Base-by-base conservation (phyloP, 1,284 basidiomycete species). In the Afroboletus lepidellus region DNA sequence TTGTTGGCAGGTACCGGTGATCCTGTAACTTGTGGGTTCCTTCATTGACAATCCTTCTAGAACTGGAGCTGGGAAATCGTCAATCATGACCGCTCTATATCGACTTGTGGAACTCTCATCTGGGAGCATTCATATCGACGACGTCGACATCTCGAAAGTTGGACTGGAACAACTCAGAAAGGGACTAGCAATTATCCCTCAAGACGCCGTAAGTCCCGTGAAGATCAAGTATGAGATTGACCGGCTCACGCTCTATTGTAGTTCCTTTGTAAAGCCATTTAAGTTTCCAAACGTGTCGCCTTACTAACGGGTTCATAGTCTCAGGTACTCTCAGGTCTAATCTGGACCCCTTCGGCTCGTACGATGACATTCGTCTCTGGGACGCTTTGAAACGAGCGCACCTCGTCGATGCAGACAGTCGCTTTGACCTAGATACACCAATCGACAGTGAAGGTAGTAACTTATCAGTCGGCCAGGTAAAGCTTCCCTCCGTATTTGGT, bases 361-460 rank as follows among this genome's bases (percentile, higher is more conserved):
- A 88, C 61, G 85, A 85, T 54, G 92, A 94, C 62, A 81, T 81
- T 8, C 79, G 78, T 41, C 74, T 94, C 20, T 94, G 90, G 84
- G 90, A 93, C 61, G 89, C 92, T 12, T 74, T 94, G 33, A 84
- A 83, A 58, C 84, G 91, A 27, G 83, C 91, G 0, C 87, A 90
- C 65, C 78, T 94, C 11, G 80, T 92, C 24, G 82, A 85, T 18
- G 66, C 71, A 16, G 50, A 52, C 18, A 78, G 77, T 56, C 77
- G 81, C 46, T 94, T 93, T 73, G 87, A 78, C 20, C 77, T 95
- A 12, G 92, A 96, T 64, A 88, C 81, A 30, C 71, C 81, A 2
- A 83, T 97, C 54, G 91, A 94, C 56, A 87, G 90, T 55, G 94
- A 96, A 66, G 94, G 94, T 24, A 75, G 75, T 21, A 97, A 96